Percentiles rank a stretch among this genome's conserved stretches.
Conservation (phyloP, 2,329 filamentous ascomycete genomes). For the Paecilomyces niveus region DNA sequence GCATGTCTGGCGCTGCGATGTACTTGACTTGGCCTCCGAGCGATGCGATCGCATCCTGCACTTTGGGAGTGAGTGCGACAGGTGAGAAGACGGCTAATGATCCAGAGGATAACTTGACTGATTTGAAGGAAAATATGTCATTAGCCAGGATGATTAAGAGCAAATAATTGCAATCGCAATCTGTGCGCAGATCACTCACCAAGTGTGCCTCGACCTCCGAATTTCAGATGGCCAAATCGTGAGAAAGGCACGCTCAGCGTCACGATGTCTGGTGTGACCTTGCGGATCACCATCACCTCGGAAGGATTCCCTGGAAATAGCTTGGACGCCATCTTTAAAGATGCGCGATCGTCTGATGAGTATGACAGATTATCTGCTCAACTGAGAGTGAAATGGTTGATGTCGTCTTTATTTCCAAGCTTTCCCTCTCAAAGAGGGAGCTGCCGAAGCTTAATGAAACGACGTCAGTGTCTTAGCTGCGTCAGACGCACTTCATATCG, state of each 20-base stretch:
- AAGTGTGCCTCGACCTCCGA: constrained; percentile 82
- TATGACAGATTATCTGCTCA: not conserved
- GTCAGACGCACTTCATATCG: not conserved
- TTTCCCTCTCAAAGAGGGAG: not conserved
- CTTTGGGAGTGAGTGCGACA: constrained; percentile 71
- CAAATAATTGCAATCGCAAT: not conserved
- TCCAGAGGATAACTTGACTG: constrained; percentile 72
- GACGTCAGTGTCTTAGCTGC: not conserved
- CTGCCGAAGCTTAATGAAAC: not conserved
- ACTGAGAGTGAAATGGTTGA: not conserved
- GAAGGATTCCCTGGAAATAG: constrained; percentile 65
- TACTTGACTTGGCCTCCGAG: constrained; percentile 69
- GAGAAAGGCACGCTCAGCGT: constrained; percentile 64
- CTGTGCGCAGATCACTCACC: constrained; percentile 43
- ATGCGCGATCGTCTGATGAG: not conserved
- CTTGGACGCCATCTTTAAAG: constrained; percentile 49
- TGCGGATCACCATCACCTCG: constrained; percentile 83
- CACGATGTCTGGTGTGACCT: constrained; percentile 66
- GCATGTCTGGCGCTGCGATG: constrained; percentile 78
- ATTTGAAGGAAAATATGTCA: constrained; percentile 4
- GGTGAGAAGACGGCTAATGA: constrained; percentile 86
- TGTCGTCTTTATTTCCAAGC: not conserved
- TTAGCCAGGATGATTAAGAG: not conserved
- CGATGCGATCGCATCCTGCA: constrained; percentile 54
- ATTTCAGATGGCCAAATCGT: constrained; percentile 69